Base-by-base conservation (phyloP, 768 basidiomycete genomes). In the Lyophyllum decastes region DNA sequence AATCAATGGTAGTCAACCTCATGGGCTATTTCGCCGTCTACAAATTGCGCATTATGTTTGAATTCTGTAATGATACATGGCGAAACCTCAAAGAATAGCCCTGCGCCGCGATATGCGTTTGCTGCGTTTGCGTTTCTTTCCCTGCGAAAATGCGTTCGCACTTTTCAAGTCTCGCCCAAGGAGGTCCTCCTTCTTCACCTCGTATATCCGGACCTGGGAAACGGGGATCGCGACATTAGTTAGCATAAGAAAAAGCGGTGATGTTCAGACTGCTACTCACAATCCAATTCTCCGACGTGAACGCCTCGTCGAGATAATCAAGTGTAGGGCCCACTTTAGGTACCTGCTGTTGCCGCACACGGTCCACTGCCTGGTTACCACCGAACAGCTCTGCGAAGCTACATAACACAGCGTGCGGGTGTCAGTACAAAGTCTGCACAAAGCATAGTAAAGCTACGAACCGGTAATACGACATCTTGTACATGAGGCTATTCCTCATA, bases 271-370 rank as follows among this genome's bases (percentile, higher is more conserved):
- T 4, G 21, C 35, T 40, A 79, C 87, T 73, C 67, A 94, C 96
- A 63, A 99, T 96, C 97, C 97, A 98, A 74, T 99, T 99, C 78
- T 99, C 97, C 8, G 94, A 93, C 1, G 97, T 99, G 79, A 95
- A 99, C 9, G 96, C 97, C 73, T 99, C 97, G 61, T 99, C 94
- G 48, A 98, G 83, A 65, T 89, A 90, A 71, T 99, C 94, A 34
- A 98, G 78, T 35, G 86, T 89, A 35, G 93, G 92, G 16, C 90
- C 90, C 5, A 78, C 76, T 54, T 80, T 76, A 2, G 97, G 95
- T 54, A 98, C 73, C 2, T 82, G 72, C 70, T 98, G 95, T 49
- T 89, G 81, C n/a, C 97, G 84, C 2, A 98, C 97, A 52, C 96
- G 87, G 68, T 99, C 97, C 40, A 79, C 69, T 5, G 87, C 86